phyloP scores from a whole-genome alignment of 176 grass and related monocot genomes.

The Thinopyrum elongatum region DNA sequence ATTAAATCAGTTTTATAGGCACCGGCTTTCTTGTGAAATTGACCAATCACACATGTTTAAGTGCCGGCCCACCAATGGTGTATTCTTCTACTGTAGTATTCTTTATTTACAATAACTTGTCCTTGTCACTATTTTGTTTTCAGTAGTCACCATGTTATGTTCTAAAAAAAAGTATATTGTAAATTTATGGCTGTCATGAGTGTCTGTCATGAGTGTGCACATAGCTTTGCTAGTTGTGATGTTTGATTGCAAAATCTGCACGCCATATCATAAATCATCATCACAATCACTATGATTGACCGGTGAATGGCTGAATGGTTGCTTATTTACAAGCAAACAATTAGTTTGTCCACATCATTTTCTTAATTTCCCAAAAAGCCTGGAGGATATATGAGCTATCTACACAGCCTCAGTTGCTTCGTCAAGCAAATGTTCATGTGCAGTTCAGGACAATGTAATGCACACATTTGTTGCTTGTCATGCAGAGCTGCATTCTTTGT shows the following conservation, averaged over 20 bases:
- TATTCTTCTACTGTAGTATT: constrained; percentile 8
- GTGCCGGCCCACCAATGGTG: constrained; percentile 16
- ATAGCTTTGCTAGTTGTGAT: background rate
- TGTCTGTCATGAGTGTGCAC: background rate
- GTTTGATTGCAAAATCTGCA: constrained; percentile 7
- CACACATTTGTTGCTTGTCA: background rate
- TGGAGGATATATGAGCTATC: background rate
- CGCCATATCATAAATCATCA: background rate
- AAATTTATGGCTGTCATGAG: constrained; percentile 3
- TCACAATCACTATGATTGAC: background rate
- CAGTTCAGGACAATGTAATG: background rate
- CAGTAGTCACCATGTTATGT: constrained; percentile 2
- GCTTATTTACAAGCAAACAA: background rate
- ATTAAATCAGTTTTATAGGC: constrained; percentile 37
- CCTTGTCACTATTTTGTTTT: constrained; percentile 32
- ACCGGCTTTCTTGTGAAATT: constrained; percentile 31
- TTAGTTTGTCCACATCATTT: background rate
- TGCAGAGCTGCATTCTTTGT: constrained; percentile 13
- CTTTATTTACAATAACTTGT: constrained; percentile 18
- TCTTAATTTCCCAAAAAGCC: background rate
- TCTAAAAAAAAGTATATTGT: background rate
- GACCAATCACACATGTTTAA: constrained; percentile 10
- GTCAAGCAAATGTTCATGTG: background rate
- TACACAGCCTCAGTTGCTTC: constrained; percentile 18
- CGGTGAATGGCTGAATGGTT: constrained; percentile 1